A percentile compares a stretch with the other conserved stretches of the same genome.
Evolutionary conservation across 2,329 filamentous ascomycete species (phyloP).

Genomic region (Aspergillus ochraceoroseus): DNA sequence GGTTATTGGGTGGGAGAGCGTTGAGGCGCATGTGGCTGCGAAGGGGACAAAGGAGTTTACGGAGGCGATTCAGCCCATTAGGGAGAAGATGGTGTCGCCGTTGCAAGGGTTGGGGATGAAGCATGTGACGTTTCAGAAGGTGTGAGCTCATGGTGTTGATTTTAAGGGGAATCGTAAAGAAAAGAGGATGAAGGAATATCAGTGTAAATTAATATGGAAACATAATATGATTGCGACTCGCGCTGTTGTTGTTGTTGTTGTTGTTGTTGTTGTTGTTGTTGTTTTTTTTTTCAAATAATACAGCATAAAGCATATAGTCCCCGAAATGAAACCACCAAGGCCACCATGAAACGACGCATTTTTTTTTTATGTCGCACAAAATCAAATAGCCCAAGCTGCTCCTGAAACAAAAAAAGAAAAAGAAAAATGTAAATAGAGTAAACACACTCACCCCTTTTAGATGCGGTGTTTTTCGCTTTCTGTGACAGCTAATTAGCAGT

Average conservation of each 20-base stretch:
- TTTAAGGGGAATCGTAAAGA: too few relatives aligned
- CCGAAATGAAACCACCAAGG: slow-evolving; percentile 21
- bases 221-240: slow-evolving; percentile 7
- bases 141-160: too few relatives aligned
- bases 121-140: slow-evolving; percentile 10
- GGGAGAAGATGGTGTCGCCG: slow-evolving; percentile 37
- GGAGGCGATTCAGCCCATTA: slow-evolving; percentile 40
- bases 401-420: too few relatives aligned
- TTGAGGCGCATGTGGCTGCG: slow-evolving; percentile 48
- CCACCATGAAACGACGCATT: slow-evolving; percentile 17
- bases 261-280: too few relatives aligned
- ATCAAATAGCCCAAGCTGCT: slow-evolving; percentile 24
- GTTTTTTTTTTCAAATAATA: slow-evolving; percentile 38
- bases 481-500: slow-evolving; percentile 34
- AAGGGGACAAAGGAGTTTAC: slow-evolving; percentile 46
- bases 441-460: slow-evolving; percentile 33
- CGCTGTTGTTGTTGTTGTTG: too few relatives aligned
- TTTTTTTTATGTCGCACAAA: slow-evolving; percentile 11
- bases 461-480: slow-evolving; percentile 74
- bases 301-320: slow-evolving; percentile 21
- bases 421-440: slow-evolving; percentile 11
- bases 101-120: slow-evolving; percentile 44
- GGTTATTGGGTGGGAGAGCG: slow-evolving; percentile 51
- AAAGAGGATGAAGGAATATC: too few relatives aligned
- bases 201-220: slow-evolving; percentile 3